phyloP scores from a whole-genome alignment of 345 rosid species.

The Cardamine resedifolia region DNA sequence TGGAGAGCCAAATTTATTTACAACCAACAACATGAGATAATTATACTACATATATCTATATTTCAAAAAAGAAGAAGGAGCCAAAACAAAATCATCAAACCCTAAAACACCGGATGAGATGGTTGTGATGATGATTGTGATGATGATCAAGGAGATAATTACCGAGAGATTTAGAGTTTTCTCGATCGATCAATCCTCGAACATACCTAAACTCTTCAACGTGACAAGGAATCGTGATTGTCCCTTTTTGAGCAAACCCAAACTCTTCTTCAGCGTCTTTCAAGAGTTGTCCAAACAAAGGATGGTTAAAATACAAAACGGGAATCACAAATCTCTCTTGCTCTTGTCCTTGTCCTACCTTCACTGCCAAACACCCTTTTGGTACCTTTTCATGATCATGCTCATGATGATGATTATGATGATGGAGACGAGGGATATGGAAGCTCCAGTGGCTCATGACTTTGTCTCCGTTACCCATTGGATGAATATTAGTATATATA shows the following conservation, averaged over 20 bases:
- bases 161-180: slow-evolving; percentile 39
- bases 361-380: slow-evolving; percentile 62
- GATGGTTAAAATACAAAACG: slow-evolving; percentile 57
- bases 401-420: slow-evolving; percentile 21
- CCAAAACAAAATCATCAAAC: slow-evolving; percentile 34
- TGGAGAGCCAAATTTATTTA: slow-evolving; percentile 2
- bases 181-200: slow-evolving; percentile 57
- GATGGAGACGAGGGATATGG: slow-evolving; percentile 33
- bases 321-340: slow-evolving; percentile 63
- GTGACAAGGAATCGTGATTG: slow-evolving; percentile 61
- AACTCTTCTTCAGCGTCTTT: slow-evolving; percentile 60
- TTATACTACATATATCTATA: background rate
- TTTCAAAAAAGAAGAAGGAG: background rate
- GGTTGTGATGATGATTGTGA: slow-evolving; percentile 36
- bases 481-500: slow-evolving; percentile 18
- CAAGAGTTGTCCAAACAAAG: slow-evolving; percentile 55
- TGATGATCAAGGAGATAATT: slow-evolving; percentile 30
- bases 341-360: slow-evolving; percentile 53
- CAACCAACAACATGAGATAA: slow-evolving; percentile 5
- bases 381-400: slow-evolving; percentile 42
- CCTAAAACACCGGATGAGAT: slow-evolving; percentile 60
- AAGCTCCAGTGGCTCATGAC: slow-evolving; percentile 35
- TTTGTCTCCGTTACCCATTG: slow-evolving; percentile 32
- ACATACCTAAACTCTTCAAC: slow-evolving; percentile 57
- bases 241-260: slow-evolving; percentile 63